Evolutionary conservation across 2,329 filamentous ascomycete species (phyloP).

Genomic region (Ceratocystis alfenasii): DNA sequence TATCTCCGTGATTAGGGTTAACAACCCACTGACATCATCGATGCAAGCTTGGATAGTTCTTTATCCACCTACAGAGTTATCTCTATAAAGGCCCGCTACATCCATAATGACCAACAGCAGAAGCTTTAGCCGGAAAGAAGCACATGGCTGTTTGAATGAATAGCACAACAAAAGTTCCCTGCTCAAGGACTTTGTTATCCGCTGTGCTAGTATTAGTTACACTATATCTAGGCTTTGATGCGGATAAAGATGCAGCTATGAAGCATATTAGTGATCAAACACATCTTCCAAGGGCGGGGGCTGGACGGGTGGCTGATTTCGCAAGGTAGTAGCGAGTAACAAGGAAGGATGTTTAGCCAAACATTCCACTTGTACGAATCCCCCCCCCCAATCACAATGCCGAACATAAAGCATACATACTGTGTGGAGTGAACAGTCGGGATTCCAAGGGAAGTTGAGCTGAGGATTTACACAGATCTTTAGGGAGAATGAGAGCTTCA

Average conservation of each 20-base stretch:
- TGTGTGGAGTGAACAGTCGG: not conserved
- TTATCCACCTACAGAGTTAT: not conserved
- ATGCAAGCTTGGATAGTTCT: not conserved
- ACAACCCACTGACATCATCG: not conserved
- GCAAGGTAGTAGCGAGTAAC: too few relatives aligned
- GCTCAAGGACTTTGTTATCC: not conserved
- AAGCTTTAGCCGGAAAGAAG: not conserved
- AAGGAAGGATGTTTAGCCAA: too few relatives aligned
- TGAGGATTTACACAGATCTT: not conserved
- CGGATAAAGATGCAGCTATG: too few relatives aligned
- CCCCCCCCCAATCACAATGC: not conserved
- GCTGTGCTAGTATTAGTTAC: too few relatives aligned
- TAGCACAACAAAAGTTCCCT: not conserved
- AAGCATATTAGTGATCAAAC: too few relatives aligned
- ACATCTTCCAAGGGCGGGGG: too few relatives aligned
- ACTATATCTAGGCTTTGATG: too few relatives aligned
- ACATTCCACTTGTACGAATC: not conserved
- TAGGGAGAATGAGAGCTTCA: not conserved
- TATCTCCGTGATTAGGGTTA: not conserved
- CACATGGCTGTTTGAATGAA: not conserved
- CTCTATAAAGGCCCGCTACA: not conserved
- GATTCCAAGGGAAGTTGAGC: too few relatives aligned
- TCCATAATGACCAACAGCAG: not conserved
- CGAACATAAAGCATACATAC: not conserved
- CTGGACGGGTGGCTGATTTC: too few relatives aligned